Evolutionary conservation across 768 basidiomycete genomes (phyloP).

Genomic region (Chlorophyllum brunneum): DNA sequence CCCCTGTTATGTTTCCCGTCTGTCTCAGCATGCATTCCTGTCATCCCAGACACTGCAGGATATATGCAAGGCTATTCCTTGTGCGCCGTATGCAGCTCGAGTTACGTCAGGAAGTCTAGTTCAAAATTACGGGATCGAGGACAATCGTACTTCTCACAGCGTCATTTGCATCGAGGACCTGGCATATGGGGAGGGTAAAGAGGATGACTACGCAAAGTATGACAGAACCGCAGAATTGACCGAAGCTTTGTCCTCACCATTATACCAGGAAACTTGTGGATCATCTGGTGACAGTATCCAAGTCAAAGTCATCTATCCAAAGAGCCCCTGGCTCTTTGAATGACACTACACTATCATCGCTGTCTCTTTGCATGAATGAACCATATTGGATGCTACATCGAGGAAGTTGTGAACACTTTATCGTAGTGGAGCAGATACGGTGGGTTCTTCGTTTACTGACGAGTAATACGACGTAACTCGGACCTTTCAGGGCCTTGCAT

Average conservation of each 20-base stretch:
- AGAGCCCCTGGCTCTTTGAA: slow-evolving; percentile 41
- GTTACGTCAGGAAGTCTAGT: slow-evolving; percentile 26
- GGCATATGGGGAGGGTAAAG: slow-evolving; percentile 52
- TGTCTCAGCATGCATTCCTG: slow-evolving; percentile 64
- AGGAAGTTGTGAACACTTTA: slow-evolving; percentile 80
- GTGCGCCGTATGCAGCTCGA: slow-evolving; percentile 21
- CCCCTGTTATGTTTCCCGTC: slow-evolving; percentile 52
- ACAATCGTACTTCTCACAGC: slow-evolving; percentile 25
- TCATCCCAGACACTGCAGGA: slow-evolving; percentile 74
- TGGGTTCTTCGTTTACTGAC: slow-evolving; percentile 2
- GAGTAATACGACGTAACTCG: slow-evolving; percentile 2
- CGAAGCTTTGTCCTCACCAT: background rate
- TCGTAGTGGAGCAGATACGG: slow-evolving; percentile 75
- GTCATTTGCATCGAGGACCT: slow-evolving; percentile 61
- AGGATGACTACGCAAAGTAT: slow-evolving; percentile 56
- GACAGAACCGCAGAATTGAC: slow-evolving; percentile 7
- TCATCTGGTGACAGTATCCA: slow-evolving; percentile 30
- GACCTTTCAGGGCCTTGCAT: slow-evolving; percentile 48
- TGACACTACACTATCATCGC: slow-evolving; percentile 47
- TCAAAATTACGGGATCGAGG: slow-evolving; percentile 13
- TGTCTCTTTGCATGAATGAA: slow-evolving; percentile 60
- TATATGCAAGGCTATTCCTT: slow-evolving; percentile 55
- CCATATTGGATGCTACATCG: slow-evolving; percentile 83
- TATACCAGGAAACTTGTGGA: slow-evolving; percentile 42
- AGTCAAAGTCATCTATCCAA: slow-evolving; percentile 20